Conservation (phyloP, 1,284 basidiomycete species). For the Athelia sp. region DNA sequence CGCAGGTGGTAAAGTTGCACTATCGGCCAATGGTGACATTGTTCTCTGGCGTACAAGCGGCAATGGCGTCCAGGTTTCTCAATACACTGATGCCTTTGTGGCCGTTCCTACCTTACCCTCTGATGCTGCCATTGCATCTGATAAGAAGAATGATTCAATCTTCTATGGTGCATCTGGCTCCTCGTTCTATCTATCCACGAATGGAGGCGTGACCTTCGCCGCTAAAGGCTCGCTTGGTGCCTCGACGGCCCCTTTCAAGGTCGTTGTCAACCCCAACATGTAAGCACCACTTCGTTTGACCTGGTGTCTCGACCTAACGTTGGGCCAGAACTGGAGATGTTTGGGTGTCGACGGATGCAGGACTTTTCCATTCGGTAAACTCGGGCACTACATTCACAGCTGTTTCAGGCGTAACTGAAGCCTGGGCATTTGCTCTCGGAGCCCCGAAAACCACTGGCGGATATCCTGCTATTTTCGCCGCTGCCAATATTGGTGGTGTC, state of each 20-base stretch:
- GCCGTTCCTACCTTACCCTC: constrained; percentile 46
- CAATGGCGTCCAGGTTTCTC: constrained; percentile 48
- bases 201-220: constrained; percentile 49
- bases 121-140: constrained; percentile 50
- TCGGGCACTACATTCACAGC: constrained; percentile 45
- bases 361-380: constrained; percentile 57
- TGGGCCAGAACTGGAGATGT: constrained; percentile 33
- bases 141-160: constrained; percentile 50
- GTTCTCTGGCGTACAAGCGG: constrained; percentile 51
- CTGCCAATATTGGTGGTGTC: constrained; percentile 44
- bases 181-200: constrained; percentile 53
- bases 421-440: constrained; percentile 56
- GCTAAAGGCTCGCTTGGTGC: constrained; percentile 37
- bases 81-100: constrained; percentile 42
- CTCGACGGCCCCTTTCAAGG: constrained; percentile 43
- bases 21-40: constrained; percentile 52
- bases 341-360: constrained; percentile 59
- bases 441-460: constrained; percentile 43
- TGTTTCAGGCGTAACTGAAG: constrained; percentile 41
- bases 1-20: constrained; percentile 42
- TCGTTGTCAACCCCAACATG: constrained; percentile 47
- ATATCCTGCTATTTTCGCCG: constrained; percentile 54
- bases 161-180: constrained; percentile 54
- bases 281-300: constrained; percentile 21
- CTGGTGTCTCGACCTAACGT: not conserved